Conservation (phyloP, 148 eudicot genomes). For the Rhododendron ferrugineum region DNA sequence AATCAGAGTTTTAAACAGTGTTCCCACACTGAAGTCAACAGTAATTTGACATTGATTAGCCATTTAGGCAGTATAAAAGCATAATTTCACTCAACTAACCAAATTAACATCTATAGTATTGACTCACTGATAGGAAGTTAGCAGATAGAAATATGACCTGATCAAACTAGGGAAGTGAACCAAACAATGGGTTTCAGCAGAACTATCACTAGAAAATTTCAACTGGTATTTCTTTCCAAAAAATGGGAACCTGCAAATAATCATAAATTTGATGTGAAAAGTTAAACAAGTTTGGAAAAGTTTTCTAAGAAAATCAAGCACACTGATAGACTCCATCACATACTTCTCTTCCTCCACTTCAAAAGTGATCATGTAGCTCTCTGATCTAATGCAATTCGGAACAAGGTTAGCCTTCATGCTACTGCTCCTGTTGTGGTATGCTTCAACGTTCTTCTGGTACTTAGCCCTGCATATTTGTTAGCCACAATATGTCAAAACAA, state of each 20-base stretch:
- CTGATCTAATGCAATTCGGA: conserved; percentile 93
- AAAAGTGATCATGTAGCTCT: conserved; percentile 94
- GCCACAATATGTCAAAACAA: neutral
- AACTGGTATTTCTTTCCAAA: conserved; percentile 96
- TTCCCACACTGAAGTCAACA: neutral
- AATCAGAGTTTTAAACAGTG: neutral
- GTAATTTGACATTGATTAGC: neutral
- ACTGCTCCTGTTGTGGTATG: conserved; percentile 75
- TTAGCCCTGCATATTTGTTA: conserved; percentile 62
- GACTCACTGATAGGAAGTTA: neutral
- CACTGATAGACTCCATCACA: conserved; percentile 8
- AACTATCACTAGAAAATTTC: conserved; percentile 77
- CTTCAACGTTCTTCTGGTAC: conserved; percentile 98
- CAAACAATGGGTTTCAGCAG: conserved; percentile 91
- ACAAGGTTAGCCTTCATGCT: conserved; percentile 76
- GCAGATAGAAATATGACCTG: conserved; percentile 44
- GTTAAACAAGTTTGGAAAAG: neutral
- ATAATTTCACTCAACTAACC: neutral
- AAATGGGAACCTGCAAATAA: conserved; percentile 70
- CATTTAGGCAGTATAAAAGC: neutral
- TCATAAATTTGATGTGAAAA: conserved; percentile 5
- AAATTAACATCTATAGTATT: neutral
- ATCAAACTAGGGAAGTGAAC: conserved; percentile 98
- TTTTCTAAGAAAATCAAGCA: neutral
- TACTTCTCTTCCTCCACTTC: conserved; percentile 99